Evolutionary conservation across 2,329 filamentous ascomycete species (phyloP), one percentile per base, ranked within the genome.

Genomic region (Aspergillus brasiliensis): DNA sequence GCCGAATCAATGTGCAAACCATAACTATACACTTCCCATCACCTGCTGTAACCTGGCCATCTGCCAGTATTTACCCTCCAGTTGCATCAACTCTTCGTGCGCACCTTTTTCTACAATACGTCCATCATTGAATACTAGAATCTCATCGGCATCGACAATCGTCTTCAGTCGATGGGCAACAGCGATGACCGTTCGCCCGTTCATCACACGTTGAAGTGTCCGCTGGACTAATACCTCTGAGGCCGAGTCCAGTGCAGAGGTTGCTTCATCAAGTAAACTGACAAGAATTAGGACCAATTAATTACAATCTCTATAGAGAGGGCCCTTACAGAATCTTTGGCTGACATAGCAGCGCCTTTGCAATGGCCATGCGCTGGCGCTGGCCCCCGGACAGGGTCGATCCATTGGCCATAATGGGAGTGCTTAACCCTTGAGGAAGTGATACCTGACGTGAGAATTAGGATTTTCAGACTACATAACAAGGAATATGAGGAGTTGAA

Each of bases 81-180:
- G 81, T 65, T 85, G 83, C 4, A 96, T 78, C 13, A 96, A 82
- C 5, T 88, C 82, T 51, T 91, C 84, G 72, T 96, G 92, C 0
- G 84, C 91, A 42, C 92, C 92, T 73, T 93, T 90, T 75, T 96
- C 92, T 10, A 95, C 81, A 58, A 96, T 92, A 8, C 82, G 78
- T 8, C 92, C 92, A 59, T 85, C 77, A 1, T 84, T 81, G 89
- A 96, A 94, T 59, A 96, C 91, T 13, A 96, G 89, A 65, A 97
- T 97, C 67, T 92, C 92, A 75, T 96, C 88, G 1, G 92, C 92
- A 67, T 92, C 87, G 74, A 86, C 89, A 77, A 97, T 93, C 8
- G 92, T 96, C 1, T 90, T 93, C 5, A 97, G 83, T 66, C 92
- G 86, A 78, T 97, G 92, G 28, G 92, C 92, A 72, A 97, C 96